phyloP scores from a whole-genome alignment of 495 filamentous ascomycete species.

The Aspergillus egyptiacus region DNA sequence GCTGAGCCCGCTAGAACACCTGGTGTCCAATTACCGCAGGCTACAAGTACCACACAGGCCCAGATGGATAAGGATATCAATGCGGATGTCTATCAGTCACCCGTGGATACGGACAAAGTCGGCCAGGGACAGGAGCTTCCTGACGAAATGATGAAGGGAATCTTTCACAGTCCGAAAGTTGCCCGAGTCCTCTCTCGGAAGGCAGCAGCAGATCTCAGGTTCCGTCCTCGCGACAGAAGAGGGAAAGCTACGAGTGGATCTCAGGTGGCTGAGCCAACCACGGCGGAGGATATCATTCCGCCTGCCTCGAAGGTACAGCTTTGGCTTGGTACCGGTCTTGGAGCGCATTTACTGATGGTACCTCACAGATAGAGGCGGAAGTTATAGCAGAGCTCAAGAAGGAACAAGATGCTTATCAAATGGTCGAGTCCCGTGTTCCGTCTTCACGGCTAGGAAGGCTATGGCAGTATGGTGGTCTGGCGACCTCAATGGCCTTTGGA shows the following conservation, averaged over 20 bases:
- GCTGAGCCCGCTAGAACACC: conserved; percentile 51
- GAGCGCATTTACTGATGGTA: conserved; percentile 4
- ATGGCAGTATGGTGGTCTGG: conserved; percentile 92
- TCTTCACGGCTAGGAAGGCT: conserved; percentile 78
- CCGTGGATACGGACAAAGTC: conserved; percentile 19
- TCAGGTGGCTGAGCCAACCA: conserved; percentile 15
- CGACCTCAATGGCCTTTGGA: conserved; percentile 94
- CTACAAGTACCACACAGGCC: conserved; percentile 40
- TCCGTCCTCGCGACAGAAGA: not conserved
- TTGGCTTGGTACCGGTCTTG: not conserved
- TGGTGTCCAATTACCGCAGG: conserved; percentile 54
- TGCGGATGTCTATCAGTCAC: conserved; percentile 50
- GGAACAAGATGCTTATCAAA: conserved; percentile 48
- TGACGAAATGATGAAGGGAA: conserved; percentile 52
- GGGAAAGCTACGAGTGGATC: not conserved
- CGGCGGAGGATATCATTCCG: conserved; percentile 23
- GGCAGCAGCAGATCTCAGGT: conserved; percentile 13
- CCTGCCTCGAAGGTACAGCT: conserved; percentile 7
- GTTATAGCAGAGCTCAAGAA: conserved; percentile 16
- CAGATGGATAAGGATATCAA: conserved; percentile 43
- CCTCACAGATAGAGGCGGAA: conserved; percentile 11
- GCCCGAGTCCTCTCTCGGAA: conserved; percentile 46
- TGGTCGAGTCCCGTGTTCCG: conserved; percentile 86
- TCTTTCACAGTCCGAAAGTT: conserved; percentile 57
- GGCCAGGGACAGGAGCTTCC: conserved; percentile 35